Evolutionary conservation across 140 eudicot genomes (phyloP).

Genomic region (Ambrosia hybrid): DNA sequence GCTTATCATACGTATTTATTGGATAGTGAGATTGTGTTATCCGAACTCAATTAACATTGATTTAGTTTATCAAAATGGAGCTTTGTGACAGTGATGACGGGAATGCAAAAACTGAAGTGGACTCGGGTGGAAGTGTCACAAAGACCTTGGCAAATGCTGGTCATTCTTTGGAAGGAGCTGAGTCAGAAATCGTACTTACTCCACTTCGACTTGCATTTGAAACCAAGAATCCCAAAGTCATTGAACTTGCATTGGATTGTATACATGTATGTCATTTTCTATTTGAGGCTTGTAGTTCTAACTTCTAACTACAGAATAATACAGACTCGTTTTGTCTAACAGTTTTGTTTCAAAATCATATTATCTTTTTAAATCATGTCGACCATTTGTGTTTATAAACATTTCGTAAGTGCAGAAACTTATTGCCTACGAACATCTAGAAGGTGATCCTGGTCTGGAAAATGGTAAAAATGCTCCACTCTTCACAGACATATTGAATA

Average conservation of each 20-base stretch:
- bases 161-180: slow-evolving; percentile 63
- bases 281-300: slow-evolving; percentile 15
- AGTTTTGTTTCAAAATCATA: slow-evolving; percentile 5
- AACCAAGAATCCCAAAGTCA: slow-evolving; percentile 72
- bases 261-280: slow-evolving; percentile 67
- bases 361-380: not conserved
- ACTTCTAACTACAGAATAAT: slow-evolving; percentile 1
- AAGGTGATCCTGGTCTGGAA: slow-evolving; percentile 93
- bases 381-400: slow-evolving; percentile 8
- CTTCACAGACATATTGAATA: slow-evolving; percentile 69
- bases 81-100: slow-evolving; percentile 54
- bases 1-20: slow-evolving; percentile 14
- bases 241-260: slow-evolving; percentile 94
- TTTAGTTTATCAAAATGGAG: slow-evolving; percentile 33
- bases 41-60: slow-evolving; percentile 20
- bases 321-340: not conserved
- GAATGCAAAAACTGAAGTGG: slow-evolving; percentile 38
- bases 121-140: slow-evolving; percentile 45
- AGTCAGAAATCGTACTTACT: slow-evolving; percentile 75
- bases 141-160: slow-evolving; percentile 79
- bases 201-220: slow-evolving; percentile 95
- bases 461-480: slow-evolving; percentile 65
- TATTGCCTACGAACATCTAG: slow-evolving; percentile 89
- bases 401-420: slow-evolving; percentile 65
- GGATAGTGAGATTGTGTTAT: slow-evolving; percentile 5